Base-by-base conservation (phyloP, 345 rosid species). In the Luvunga scandens region DNA sequence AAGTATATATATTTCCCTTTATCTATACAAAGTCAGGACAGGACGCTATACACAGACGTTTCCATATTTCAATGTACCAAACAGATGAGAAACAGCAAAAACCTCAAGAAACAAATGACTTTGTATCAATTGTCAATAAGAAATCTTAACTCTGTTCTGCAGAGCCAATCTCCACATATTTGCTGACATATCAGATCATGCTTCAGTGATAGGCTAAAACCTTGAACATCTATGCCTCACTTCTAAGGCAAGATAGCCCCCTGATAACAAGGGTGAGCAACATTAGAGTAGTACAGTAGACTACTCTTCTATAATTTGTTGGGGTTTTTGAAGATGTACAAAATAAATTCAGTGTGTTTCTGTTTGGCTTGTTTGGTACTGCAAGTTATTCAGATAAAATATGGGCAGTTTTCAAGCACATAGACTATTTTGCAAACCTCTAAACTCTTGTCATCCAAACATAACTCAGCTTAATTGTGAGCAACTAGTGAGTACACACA, bases 171-270 rank as follows among this genome's bases (percentile, higher is more conserved):
- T 42, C 59, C 28, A 19, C 38, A 75, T 53, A 75, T n/a, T 66
- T 6, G 8, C 28, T 2, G 64, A 56, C 24, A 66, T n/a, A 65
- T 22, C 34, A 18, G 19, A 66, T 65, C 64, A 34, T 66, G 63
- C 71, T 66, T 75, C 18, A 50, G 25, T 12, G 24, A 34, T 76
- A 66, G 36, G 55, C 60, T 61, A 62, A 28, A 25, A 45, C 18
- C 56, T 2, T 36, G 66, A 24, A 62, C 31, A 45, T 74, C 9
- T 45, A 69, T 62, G n/a, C 31, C 13, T 28, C 42, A 75, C 39
- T 74, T 74, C 27, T 27, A 45, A 19, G 60, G 77, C 66, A 30
- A 62, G 77, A n/a, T 31, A 64, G 30, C 62, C 13, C 19, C 45
- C 28, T 27, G 48, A 64, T 48, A 55, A 45, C 36, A 28, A 48